Evolutionary conservation across 768 basidiomycete genomes (phyloP).

Genomic region (Sarcodon aspratus): DNA sequence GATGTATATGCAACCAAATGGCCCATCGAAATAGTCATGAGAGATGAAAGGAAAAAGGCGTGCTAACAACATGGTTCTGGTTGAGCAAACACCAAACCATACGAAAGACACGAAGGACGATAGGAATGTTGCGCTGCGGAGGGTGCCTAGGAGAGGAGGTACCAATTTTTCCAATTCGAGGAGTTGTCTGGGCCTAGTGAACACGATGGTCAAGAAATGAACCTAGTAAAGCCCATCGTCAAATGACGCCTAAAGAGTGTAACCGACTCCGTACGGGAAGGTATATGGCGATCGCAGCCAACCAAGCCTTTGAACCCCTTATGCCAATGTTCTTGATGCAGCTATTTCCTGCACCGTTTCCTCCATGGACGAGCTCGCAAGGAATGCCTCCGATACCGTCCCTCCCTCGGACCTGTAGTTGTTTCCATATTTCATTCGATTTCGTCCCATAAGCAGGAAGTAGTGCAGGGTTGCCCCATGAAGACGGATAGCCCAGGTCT

Average conservation of each 20-base stretch:
- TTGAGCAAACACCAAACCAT: constrained; percentile 61
- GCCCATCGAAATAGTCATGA: constrained; percentile 74
- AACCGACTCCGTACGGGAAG: constrained; percentile 43
- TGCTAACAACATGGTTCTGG: constrained; percentile 54
- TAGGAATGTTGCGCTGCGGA: constrained; percentile 63
- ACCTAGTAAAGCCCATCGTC: constrained; percentile 29
- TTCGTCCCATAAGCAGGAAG: constrained; percentile 59
- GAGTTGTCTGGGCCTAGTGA: constrained; percentile 45
- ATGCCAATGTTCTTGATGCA: constrained; percentile 49
- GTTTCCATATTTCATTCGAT: constrained; percentile 33
- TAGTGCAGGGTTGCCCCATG: constrained; percentile 50
- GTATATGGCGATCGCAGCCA: constrained; percentile 54
- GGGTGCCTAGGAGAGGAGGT: constrained; percentile 31
- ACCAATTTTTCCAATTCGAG: constrained; percentile 31
- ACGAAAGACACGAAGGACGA: constrained; percentile 60
- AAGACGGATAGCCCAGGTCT: constrained; percentile 44
- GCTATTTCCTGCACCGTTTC: constrained; percentile 34
- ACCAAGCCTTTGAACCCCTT: constrained; percentile 45
- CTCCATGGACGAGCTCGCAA: constrained; percentile 63
- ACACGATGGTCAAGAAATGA: constrained; percentile 54
- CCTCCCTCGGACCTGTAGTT: constrained; percentile 40
- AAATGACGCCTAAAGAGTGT: neutral
- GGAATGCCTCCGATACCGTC: constrained; percentile 57
- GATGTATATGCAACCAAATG: constrained; percentile 52
- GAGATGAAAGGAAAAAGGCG: constrained; percentile 54